Evolutionary conservation across 257 asterid species (phyloP).

Genomic region (Fraxinus quadrangulata): DNA sequence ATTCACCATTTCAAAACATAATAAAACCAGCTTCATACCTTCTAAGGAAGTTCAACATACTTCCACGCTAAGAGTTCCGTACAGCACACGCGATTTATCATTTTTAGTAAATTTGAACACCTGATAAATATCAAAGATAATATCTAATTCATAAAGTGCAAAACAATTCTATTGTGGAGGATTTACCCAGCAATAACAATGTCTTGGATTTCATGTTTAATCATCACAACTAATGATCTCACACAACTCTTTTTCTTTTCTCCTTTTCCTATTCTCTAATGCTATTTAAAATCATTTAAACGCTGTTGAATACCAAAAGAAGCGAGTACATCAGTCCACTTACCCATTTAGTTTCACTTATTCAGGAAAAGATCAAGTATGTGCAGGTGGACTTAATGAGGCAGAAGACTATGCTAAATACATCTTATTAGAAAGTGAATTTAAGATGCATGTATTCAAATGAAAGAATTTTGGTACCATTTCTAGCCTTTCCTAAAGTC

Average conservation of each 20-base stretch:
- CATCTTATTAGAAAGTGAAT: background rate
- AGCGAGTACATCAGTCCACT: background rate
- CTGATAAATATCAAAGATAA: background rate
- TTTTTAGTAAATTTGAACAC: background rate
- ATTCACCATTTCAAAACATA: constrained; percentile 23
- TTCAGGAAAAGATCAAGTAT: background rate
- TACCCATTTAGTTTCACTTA: background rate
- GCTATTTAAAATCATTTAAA: background rate
- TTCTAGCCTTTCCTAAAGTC: background rate
- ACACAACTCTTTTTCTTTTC: background rate
- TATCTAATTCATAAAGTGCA: background rate
- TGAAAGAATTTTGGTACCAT: background rate
- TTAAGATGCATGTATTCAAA: background rate
- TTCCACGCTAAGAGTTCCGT: background rate
- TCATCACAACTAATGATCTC: background rate
- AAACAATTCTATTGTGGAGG: background rate
- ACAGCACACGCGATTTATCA: background rate
- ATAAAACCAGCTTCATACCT: constrained; percentile 3
- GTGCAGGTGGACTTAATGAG: background rate
- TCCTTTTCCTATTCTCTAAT: background rate
- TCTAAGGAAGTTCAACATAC: background rate
- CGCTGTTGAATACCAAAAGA: background rate
- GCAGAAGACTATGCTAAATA: background rate
- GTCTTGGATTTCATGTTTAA: background rate
- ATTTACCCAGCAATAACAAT: background rate